Base-by-base conservation (phyloP, 257 asterid genomes). In the Petrea volubilis region DNA sequence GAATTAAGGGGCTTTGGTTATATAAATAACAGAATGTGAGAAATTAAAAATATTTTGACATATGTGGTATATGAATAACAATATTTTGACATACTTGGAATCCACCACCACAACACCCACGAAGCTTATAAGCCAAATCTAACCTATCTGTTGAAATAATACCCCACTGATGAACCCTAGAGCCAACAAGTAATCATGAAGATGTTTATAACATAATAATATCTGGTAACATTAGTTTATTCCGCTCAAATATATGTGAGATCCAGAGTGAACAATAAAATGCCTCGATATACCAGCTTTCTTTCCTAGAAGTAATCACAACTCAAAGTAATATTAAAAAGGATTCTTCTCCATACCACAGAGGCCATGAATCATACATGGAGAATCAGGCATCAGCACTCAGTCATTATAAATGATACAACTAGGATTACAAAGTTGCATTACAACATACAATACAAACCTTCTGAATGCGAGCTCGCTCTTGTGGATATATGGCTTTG, bases 391-490 rank as follows among this genome's bases (percentile, higher is more conserved):
- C 46, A 31, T 74, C 67, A 74, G 13, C 65, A 38, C 41, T 41
- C 40, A 67, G 29, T 23, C 10, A 53, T 64, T 56, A 27, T n/a
- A 67, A 47, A 33, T 11, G 20, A 43, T 29, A 82, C 34, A 65
- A 28, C 60, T 2, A 67, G 15, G 20, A 36, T n/a, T 31, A 27
- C 15, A 31, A 62, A 18, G 56, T 59, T 38, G 50, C 61, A 70
- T 64, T 47, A 60, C 52, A 38, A 24, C 56, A 43, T 67, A 60
- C 38, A 68, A 62, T 28, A 38, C 70, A 38, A 46, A 87, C 98
- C 93, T 93, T 93, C 66, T 88, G 96, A 81, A 93, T 87, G 56
- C 97, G 96, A 29, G 96, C 93, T 68, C 97, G 86, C 75, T 93
- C 98, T 77, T 85, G 96, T 64, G 97, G 96, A 78, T 83, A 90